Base-by-base conservation (phyloP, 306 rosid species). In the Myrica gale region DNA sequence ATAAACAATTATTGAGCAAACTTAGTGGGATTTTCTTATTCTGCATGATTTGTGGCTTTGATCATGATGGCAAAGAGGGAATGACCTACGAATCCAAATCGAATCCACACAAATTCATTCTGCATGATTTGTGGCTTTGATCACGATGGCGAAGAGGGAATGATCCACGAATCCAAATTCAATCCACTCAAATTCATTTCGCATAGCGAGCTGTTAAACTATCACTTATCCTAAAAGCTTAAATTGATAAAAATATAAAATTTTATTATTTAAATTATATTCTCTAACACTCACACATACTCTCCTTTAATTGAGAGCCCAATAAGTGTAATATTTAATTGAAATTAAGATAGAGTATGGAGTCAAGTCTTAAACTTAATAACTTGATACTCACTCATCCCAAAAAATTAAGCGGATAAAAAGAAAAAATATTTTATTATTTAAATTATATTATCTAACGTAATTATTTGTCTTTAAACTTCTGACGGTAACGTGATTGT, bases 31-130 rank as follows among this genome's bases (percentile, higher is more conserved):
- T 68, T 68, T 41, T 47, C 17, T 58, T 32, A 11, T 16, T 69
- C 20, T 21, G 68, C 12, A 61, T 47, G 69, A 68, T 9, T 68
- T 45, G 4, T 7, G 62, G 58, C 20, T 53, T 7, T 71, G 78
- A 72, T 77, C 26, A n/a, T 16, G 70, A 41, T 41, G 47, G 50
- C 74, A 26, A 71, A 21, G 7, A 39, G 21, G 43, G 39, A 42
- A 72, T 66, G 81, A 17, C 79, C 79, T 79, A 68, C 72, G 11
- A 46, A 12, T 32, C 37, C 11, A 60, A 66, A 43, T 1, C 16
- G 9, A 39, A 42, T 66, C 46, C 50, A 6, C 26, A 15, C 13
- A 2, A 8, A 65, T 1, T 10, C 23, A 17, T 65, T n/a, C 17
- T 17, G 50, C 50, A 65, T 17, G 69, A 68, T 9, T 68, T 45